Base-by-base conservation (phyloP, 192 early-diverging fungal genomes). In the Diversispora eburnea region DNA sequence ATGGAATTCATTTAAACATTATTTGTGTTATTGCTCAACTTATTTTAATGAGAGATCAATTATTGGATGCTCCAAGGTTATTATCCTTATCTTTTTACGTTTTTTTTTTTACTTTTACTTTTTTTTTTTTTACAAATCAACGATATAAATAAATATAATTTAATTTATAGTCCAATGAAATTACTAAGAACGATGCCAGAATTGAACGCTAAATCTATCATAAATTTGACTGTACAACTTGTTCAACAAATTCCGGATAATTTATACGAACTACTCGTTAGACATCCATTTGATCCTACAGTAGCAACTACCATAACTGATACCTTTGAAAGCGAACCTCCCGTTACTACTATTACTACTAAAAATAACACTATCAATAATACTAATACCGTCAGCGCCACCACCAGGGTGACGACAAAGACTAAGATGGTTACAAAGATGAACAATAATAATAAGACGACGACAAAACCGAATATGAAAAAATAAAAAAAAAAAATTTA, bases 1-100 rank as follows among this genome's bases (percentile, higher is more conserved):
- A 87, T 75, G 97, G 97, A 33, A 85, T 95, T 60, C 97, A 98
- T 81, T 80, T 98, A 57, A 97, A 97, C 74, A 89, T 98, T 43
- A 78, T 98, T 10, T 93, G 90, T 80, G 89, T 97, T 52, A 89
- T 97, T 60, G 89, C 91, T 52, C 94, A 94, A 75, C 71, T 98
- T 61, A 75, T 93, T 8, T 65, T 89, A 42, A 92, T 95, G 72
- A 85, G 93, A 19, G 82, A 86, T 67, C 85, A 95, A 54, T 81
- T 97, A 9, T 68, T 97, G 54, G 79, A 73, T n/a, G 83, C 84
- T n/a, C 25, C 84, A 59, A 91, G 89, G 91, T 91, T 55, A 33
- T 33, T 43, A 56, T 59, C 33, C 17, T 49, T 69, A 19, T 62
- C 47, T 8, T 5, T 45, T 41, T 41, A 5, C 2, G 65, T 8